These are phyloP conservation scores for Russula brevipes DNA, from an alignment of 768 basidiomycete genomes.

Conservation along the genomic window DNA sequence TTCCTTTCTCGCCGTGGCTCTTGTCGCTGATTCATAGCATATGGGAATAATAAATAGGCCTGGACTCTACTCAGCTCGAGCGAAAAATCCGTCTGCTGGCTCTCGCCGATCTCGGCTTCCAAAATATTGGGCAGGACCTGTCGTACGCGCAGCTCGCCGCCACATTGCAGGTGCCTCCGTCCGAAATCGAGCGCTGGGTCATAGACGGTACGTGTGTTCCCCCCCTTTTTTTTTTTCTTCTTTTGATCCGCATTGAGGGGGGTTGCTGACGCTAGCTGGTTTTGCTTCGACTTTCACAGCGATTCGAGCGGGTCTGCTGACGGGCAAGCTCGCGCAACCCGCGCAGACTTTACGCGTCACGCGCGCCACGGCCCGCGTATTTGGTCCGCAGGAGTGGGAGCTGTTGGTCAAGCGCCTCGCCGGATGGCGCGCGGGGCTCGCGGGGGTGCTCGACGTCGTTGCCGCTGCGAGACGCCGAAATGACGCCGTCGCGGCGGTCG, in stretches of 20 bases:
- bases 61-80: conserved; percentile 57
- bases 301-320: conserved; percentile 72
- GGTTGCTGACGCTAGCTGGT: not conserved
- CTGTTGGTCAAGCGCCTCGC: conserved; percentile 64
- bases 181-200: conserved; percentile 79
- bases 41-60: conserved; percentile 35
- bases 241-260: not conserved
- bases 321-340: conserved; percentile 80
- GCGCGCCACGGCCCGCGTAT: conserved; percentile 68
- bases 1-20: not conserved
- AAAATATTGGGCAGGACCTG: conserved; percentile 68
- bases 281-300: conserved; percentile 39
- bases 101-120: conserved; percentile 70
- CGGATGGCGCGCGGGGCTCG: conserved; percentile 73
- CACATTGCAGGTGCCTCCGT: conserved; percentile 55
- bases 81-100: conserved; percentile 76
- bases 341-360: conserved; percentile 67
- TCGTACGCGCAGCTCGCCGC: conserved; percentile 66
- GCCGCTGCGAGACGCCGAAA: conserved; percentile 46
- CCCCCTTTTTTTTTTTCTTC: not conserved
- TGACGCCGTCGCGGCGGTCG: conserved; percentile 21
- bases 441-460: conserved; percentile 66
- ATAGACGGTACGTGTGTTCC: conserved; percentile 61
- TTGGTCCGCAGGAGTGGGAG: conserved; percentile 77
- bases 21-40: not conserved